Conservation (phyloP, 495 filamentous ascomycete species). For the Stereocaulon alpinum region DNA sequence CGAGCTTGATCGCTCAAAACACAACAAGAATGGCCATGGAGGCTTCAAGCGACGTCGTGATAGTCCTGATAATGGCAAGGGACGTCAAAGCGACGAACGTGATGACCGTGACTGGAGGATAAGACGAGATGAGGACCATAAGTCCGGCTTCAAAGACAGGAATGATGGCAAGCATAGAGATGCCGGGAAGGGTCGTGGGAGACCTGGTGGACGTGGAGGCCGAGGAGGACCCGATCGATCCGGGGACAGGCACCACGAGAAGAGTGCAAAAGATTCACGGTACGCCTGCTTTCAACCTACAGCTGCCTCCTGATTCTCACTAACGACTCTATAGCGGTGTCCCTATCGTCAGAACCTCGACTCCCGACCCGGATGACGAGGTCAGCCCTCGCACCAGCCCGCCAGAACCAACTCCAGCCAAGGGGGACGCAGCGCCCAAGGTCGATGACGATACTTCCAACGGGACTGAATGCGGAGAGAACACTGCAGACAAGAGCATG, state of each 20-base stretch:
- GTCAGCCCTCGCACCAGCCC: background rate
- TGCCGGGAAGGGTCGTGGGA: slow-evolving; percentile 26
- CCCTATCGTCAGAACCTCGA: slow-evolving; percentile 38
- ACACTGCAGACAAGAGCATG: background rate
- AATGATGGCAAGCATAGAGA: slow-evolving; percentile 28
- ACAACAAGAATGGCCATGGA: slow-evolving; percentile 23
- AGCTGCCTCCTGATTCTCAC: background rate
- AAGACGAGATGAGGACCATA: slow-evolving; percentile 54
- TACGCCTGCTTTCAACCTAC: slow-evolving; percentile 21
- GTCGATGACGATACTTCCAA: background rate
- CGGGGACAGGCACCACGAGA: slow-evolving; percentile 15
- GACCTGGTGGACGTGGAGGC: slow-evolving; percentile 32
- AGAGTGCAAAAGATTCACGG: slow-evolving; percentile 37
- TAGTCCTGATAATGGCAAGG: slow-evolving; percentile 3
- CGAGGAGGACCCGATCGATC: slow-evolving; percentile 22
- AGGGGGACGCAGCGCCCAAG: slow-evolving; percentile 13
- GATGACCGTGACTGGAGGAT: slow-evolving; percentile 59
- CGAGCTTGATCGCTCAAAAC: slow-evolving; percentile 26
- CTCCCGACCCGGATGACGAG: slow-evolving; percentile 1
- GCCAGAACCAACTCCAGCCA: background rate
- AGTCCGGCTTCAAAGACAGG: slow-evolving; percentile 45
- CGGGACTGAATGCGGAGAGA: background rate
- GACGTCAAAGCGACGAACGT: slow-evolving; percentile 11
- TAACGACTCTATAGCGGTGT: slow-evolving; percentile 30
- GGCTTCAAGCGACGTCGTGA: slow-evolving; percentile 14